phyloP scores from a whole-genome alignment of 2,329 filamentous ascomycete genomes.

The Epichloe uncinata region DNA sequence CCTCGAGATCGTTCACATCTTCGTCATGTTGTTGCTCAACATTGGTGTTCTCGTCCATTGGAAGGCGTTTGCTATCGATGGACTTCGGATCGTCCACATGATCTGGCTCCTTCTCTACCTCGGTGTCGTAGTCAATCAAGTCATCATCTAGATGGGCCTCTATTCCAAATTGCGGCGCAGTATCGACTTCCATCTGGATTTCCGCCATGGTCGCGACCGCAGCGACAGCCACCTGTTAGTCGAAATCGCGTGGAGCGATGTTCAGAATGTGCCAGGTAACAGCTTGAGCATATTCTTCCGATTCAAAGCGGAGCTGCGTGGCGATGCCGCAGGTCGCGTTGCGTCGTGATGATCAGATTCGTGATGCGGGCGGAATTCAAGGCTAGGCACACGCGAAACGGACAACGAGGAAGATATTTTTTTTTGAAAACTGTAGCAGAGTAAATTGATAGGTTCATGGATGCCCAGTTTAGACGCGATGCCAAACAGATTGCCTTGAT shows the following conservation, averaged over 20 bases:
- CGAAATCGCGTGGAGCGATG: not conserved
- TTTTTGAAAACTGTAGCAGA: not conserved
- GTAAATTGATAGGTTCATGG: not conserved
- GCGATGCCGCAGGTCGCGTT: not conserved
- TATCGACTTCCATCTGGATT: constrained; percentile 20
- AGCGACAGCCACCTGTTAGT: not conserved
- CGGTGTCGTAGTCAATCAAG: constrained; percentile 25
- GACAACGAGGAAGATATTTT: not conserved
- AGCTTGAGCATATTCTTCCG: not conserved
- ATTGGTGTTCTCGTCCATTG: not conserved
- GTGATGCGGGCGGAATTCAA: not conserved
- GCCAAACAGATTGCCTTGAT: not conserved
- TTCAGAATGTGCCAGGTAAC: not conserved
- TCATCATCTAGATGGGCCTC: constrained; percentile 19
- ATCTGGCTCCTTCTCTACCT: constrained; percentile 6
- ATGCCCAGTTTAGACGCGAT: not conserved
- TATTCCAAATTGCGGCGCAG: constrained; percentile 12
- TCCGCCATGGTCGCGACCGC: constrained; percentile 13
- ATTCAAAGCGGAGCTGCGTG: not conserved
- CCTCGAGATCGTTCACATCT: constrained; percentile 5
- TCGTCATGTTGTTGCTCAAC: constrained; percentile 6
- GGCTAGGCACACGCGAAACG: not conserved
- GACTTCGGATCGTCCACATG: not conserved
- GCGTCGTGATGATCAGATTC: not conserved
- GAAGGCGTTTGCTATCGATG: not conserved